Percentiles rank a stretch among this genome's conserved stretches.
Conservation (phyloP, 1,284 basidiomycete genomes). For the Erythrobasidium hasegawianum region DNA sequence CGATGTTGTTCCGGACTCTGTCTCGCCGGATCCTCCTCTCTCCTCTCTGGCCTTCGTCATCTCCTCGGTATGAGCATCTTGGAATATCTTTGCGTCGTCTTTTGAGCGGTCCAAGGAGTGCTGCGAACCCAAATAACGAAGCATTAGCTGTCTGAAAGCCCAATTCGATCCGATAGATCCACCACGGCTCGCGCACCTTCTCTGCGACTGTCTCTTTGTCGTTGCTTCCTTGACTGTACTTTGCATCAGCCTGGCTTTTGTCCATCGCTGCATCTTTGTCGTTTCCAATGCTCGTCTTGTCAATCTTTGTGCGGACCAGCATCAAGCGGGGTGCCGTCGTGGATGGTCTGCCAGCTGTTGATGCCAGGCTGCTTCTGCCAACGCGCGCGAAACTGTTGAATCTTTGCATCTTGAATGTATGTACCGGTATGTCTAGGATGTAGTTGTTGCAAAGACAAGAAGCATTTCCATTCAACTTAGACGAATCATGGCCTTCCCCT, state of each 20-base stretch:
- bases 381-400: neutral
- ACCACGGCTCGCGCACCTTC: neutral
- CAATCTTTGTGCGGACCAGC: neutral
- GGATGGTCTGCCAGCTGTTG: neutral
- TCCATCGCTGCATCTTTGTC: neutral
- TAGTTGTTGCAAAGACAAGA: too few species aligned
- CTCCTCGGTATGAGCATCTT: conserved; percentile 27
- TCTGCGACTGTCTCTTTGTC: neutral
- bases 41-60: conserved; percentile 10
- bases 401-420: neutral
- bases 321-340: neutral
- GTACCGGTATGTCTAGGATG: too few species aligned
- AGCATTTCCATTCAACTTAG: too few species aligned
- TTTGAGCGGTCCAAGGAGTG: conserved; percentile 25
- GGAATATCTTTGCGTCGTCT: conserved; percentile 4
- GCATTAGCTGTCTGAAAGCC: too few species aligned
- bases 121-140: too few species aligned
- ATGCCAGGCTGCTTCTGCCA: neutral
- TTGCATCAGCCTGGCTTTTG: neutral
- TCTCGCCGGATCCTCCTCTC: too few species aligned
- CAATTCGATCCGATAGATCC: too few species aligned
- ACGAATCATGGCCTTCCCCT: too few species aligned
- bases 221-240: neutral
- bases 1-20: conserved; percentile 2
- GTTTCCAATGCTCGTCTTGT: neutral